Base-by-base conservation (phyloP, 371 early-diverging fungal species). In the Fennellomyces sp. region DNA sequence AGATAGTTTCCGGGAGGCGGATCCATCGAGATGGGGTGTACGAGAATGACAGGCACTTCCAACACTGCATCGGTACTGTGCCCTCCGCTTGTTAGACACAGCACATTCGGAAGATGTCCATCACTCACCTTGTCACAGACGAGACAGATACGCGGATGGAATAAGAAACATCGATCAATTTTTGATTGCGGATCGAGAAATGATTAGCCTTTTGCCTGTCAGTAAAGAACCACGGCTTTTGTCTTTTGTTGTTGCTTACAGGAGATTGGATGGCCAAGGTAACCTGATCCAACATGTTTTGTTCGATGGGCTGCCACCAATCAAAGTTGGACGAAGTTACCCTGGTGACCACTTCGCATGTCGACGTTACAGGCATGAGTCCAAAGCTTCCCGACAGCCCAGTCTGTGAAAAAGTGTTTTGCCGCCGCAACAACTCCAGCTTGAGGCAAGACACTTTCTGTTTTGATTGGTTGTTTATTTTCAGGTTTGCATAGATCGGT, bases 1-100 rank as follows among this genome's bases (percentile, higher is more conserved):
- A 26, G 21, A 49, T 65, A 68, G 6, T 38, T 48, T 17, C 57
- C 61, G 17, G 71, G 75, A 2, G 75, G 75, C 6, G 75, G 75
- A 30, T 74, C 75, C 47, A 74, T 56, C 0, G 75, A 70, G 17
- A 74, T 64, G 5, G 71, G 71, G 57, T 74, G 71, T 0, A 66
- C 68, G 2, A 74, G 59, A 17, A 65, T 54, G 23, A 74, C 38
- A 0, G 75, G 75, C 7, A 70, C 12, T 23, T 74, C 69, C 15
- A 59, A 27, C 2, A 74, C 59, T 10, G 56, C 28, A 29, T 69
- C 67, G 3, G 59, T 62, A 17, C 66, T 65, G 36, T 30, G 38
- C n/a, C n/a, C n/a, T n/a, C n/a, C n/a, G n/a, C n/a, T n/a, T n/a
- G n/a, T n/a, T n/a, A n/a, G n/a, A n/a, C n/a, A 13, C 15, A 42